Evolutionary conservation across 352 stramenopile genomes (phyloP).

Genomic region (Phytophthora aleatoria): DNA sequence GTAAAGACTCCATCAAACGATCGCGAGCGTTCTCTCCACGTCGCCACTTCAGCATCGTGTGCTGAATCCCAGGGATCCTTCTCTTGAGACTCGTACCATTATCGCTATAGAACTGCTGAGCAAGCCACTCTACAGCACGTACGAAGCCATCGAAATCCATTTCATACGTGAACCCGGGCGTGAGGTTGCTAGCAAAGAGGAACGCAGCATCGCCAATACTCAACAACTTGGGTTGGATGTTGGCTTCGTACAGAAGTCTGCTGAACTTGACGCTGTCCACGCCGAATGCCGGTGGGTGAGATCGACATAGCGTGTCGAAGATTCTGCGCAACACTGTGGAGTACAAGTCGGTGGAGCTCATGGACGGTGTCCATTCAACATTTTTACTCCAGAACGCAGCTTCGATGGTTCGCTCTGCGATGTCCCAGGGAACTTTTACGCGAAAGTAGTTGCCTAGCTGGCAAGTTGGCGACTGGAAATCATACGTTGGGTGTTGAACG

Average conservation of each 20-base stretch:
- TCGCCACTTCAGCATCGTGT: conserved; percentile 25
- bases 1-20: conserved; percentile 16
- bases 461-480: conserved; percentile 32
- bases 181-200: conserved; percentile 56
- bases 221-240: conserved; percentile 49
- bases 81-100: conserved; percentile 2
- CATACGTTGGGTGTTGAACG: conserved; percentile 52
- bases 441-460: conserved; percentile 43
- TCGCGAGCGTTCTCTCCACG: conserved; percentile 3
- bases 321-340: conserved; percentile 40
- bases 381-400: conserved; percentile 58
- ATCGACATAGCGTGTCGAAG: conserved; percentile 53
- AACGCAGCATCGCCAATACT: conserved; percentile 69
- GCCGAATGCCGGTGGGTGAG: conserved; percentile 47
- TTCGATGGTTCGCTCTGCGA: conserved; percentile 51
- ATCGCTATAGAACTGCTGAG: conserved; percentile 35
- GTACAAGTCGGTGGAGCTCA: conserved; percentile 40
- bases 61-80: conserved; percentile 12
- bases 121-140: conserved; percentile 44
- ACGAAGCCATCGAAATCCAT: conserved; percentile 67
- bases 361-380: conserved; percentile 51
- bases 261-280: conserved; percentile 84
- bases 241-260: conserved; percentile 70
- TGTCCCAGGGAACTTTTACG: conserved; percentile 32
- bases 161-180: conserved; percentile 50